Conservation (phyloP, 2,329 filamentous ascomycete species). For the Xylariaceae sp. region DNA sequence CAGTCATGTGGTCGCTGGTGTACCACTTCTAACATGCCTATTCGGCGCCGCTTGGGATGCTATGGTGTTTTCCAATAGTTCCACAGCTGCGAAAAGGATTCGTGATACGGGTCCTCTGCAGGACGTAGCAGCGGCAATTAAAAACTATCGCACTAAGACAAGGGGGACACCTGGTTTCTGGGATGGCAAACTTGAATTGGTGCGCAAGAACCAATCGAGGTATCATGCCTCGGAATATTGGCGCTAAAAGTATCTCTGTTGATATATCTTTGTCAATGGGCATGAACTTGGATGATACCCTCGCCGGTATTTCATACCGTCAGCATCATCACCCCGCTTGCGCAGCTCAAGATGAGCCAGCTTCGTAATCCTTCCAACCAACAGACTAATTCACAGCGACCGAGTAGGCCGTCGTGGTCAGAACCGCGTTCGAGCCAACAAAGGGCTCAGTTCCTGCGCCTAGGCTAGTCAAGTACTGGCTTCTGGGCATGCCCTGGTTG, state of each 20-base stretch:
- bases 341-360: background rate
- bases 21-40: slow-evolving; percentile 42
- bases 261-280: background rate
- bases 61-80: slow-evolving; percentile 39
- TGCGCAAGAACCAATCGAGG: slow-evolving; percentile 17
- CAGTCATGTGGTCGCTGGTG: slow-evolving; percentile 47
- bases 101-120: slow-evolving; percentile 14
- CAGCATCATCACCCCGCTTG: background rate
- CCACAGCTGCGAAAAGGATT: slow-evolving; percentile 17
- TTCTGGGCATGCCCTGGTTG: slow-evolving; percentile 41
- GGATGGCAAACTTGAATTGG: slow-evolving; percentile 32
- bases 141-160: slow-evolving; percentile 29
- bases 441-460: slow-evolving; percentile 20
- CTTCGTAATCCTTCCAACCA: background rate
- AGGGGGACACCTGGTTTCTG: slow-evolving; percentile 29
- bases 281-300: background rate
- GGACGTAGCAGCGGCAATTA: slow-evolving; percentile 32
- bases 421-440: slow-evolving; percentile 41
- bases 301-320: background rate
- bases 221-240: slow-evolving; percentile 27
- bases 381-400: slow-evolving; percentile 14
- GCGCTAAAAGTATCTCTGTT: slow-evolving; percentile 15
- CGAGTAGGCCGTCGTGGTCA: slow-evolving; percentile 35
- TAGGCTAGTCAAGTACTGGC: slow-evolving; percentile 48
- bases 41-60: slow-evolving; percentile 52